Evolutionary conservation across 176 grass and related monocot genomes (phyloP), one percentile per base, ranked within the genome.

Genomic region (Tillandsia leiboldiana): DNA sequence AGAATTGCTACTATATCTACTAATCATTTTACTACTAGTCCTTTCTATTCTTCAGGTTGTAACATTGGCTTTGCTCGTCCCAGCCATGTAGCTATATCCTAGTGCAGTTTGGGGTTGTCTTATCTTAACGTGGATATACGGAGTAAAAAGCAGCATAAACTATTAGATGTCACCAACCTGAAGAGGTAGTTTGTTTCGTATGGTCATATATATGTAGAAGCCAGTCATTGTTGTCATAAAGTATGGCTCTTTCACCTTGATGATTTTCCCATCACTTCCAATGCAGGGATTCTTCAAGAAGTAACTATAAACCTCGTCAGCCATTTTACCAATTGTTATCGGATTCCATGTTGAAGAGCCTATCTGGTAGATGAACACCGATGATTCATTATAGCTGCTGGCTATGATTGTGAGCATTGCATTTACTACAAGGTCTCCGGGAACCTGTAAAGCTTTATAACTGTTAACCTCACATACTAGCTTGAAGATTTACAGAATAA

Each of bases 171-270:
- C 6, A 61, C 15, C 15, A 61, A 61, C 56, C 56, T 61, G 56
- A 61, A 59, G 54, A 20, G 54, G 54, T 59, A 59, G n/a, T 59
- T 59, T 59, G 20, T 59, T 17, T 59, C 54, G n/a, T 59, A 59
- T 17, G 15, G 0, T 14, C 54, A 59, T 59, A 59, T 59, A 59
- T 9, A 59, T 17, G 1, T 59, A 9, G 54, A 59, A 59, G 20
- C 11, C 7, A 18, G 54, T 18, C 54, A 59, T 59, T 59, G 54
- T 59, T 59, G 54, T 17, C n/a, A 59, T 59, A 18, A 17, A 59
- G 20, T 59, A 22, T 6, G n/a, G 54, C 20, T 59, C 20, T 9
- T 8, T 20, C 1, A 59, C 54, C n/a, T 17, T 15, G 54, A 59
- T 59, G 14, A 18, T 59, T 14, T n/a, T 59, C 8, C 54, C 54